Evolutionary conservation across 805 yeast genomes (phyloP), one percentile per base, ranked within the genome.

Genomic region (Blastobotrys mokoenaii): DNA sequence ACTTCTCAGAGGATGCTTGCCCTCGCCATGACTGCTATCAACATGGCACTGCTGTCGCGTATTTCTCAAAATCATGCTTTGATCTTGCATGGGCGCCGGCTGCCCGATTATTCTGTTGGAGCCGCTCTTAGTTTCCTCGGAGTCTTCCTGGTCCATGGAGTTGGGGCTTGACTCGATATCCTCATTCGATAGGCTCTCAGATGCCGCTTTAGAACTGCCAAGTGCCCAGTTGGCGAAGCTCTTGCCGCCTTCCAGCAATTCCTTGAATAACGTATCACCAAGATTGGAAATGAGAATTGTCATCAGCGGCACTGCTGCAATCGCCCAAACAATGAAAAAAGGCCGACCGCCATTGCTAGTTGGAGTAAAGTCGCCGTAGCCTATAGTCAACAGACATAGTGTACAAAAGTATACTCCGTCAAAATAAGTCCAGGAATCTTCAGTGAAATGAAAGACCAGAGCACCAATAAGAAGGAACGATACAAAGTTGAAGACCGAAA

Each of bases 251-350:
- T 46, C 45, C 2, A 44, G 36, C 11, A 58, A 43, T 14, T 40
- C 38, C 11, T 38, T 47, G 34, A 60, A 54, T 17, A 60, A 37
- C 14, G 75, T 67, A 58, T 84, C 94, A 50, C 90, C 85, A 40
- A 82, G 66, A 43, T 77, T 79, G 1, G 89, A 80, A 34, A 86
- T 77, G 46, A 86, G 69, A 14, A 82, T 80, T 2, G 95, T 84
- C 94, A 87, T 86, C 43, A 86, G 68, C 1, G 96, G 96, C 17
- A 88, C 81, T 0, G 96, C 95, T 5, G 79, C 67, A 16, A 88
- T 59, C 0, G 88, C 82, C 96, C 96, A 88, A 8, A 78, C 63
- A 6, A 84, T 77, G 55, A 87, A 87, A 52, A 86, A 77, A 0
- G 82, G 74, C 36, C 82, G 65, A 0, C 95, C 94, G 4, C 83